Evolutionary conservation across 768 basidiomycete genomes (phyloP), one percentile per base, ranked within the genome.

Genomic region (Filobasidium wieringae): DNA sequence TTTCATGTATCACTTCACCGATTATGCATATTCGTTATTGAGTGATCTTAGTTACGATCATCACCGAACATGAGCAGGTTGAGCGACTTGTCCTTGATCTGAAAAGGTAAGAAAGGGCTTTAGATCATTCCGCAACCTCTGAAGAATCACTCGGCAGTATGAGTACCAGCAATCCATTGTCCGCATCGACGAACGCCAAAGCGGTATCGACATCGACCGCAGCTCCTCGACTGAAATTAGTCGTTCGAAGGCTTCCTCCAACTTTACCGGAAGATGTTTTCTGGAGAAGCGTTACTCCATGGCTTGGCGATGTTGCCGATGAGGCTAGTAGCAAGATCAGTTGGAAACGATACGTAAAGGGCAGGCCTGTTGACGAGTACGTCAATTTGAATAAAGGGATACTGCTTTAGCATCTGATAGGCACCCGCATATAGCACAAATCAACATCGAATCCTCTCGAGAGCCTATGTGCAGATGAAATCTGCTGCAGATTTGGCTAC

Each of bases 401-500:
- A 26, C 11, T 30, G 36, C 7, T 40, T 51, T 22, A 56, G 32
- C 49, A 12, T 33, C 19, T 61, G 50, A 43, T 49, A 14, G 24
- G 0, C 19, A 5, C 0, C 29, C 43, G 1, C 2, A 31, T 63
- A 53, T 59, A 89, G 89, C 64, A 66, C 83, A 70, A 84, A 84
- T 75, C 88, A 87, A 77, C 89, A 92, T 76, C 86, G 84, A 56
- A 75, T 88, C 7, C 79, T 84, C 17, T 90, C 92, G 22, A 82
- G 92, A 39, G 93, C 93, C 12, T 96, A 96, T 71, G 85, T 95
- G 62, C 83, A 84, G 1, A 95, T 99, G 80, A 85, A 82, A 77
- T 80, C 75, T 15, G 82, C 84, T 55, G 86, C 86, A 17, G 76
- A 77, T 11, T 76, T 96, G 15, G 79, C 85, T 2, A 71, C 70